Base-by-base conservation (phyloP, 2,329 filamentous ascomycete species). In the Hypoxylon sp. region DNA sequence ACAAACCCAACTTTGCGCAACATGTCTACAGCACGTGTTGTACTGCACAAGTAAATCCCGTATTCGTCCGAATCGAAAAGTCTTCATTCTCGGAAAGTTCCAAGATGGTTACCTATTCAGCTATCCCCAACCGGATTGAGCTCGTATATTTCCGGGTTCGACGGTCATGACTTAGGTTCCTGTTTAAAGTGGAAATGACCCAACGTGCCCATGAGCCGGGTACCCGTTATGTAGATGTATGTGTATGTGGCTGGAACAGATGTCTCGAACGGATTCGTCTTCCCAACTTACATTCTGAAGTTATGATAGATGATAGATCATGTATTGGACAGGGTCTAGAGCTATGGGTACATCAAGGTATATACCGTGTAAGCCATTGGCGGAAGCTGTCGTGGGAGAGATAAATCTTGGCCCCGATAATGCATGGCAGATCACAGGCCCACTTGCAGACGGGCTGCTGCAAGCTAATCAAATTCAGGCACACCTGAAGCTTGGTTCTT, bases 351-450 rank as follows among this genome's bases (percentile, higher is more conserved):
- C 21, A 25, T 25, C 21, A 25, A 25, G 21, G 21, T 5, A 7
- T 35, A 35, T 44, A 34, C 46, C 23, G 43, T 35, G 40, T 26
- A 29, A 41, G 15, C 47, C 35, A 51, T 51, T 55, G 55, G 50
- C 20, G 30, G 50, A 43, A 47, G 50, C 42, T 54, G n/a, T 47
- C 15, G 29, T 45, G 41, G 46, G 21, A 45, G 26, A 43, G 31
- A 31, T 21, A 54, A 57, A 55, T 54, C 54, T 57, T 54, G 54
- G 54, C 54, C 37, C 43, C 48, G 51, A 57, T 57, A 57, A 55
- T 57, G 55, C 55, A 57, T 57, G 34, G 55, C 55, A 57, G 55
- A 57, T 57, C 55, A 57, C 55, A 47, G 42, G 19, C 20, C 53
- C 46, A 29, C 31, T 42, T 23, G 55, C 51, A 51, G 51, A 44